Conservation (phyloP, 768 basidiomycete genomes). For the Clavulina sp. region DNA sequence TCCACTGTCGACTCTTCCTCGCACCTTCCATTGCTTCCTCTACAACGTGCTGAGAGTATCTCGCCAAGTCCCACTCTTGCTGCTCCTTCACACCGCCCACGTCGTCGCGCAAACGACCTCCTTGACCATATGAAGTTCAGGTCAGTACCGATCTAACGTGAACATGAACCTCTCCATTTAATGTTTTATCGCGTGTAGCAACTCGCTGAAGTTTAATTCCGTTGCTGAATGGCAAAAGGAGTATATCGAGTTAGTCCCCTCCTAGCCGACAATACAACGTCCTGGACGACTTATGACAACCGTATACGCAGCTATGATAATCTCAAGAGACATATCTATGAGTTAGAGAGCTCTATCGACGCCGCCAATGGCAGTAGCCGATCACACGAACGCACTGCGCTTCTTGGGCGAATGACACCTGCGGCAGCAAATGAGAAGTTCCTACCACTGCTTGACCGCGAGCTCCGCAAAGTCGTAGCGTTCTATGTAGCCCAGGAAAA, state of each 20-base stretch:
- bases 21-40: background rate
- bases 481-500: constrained; percentile 71
- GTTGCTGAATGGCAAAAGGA: constrained; percentile 87
- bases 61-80: too few species aligned
- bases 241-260: constrained; percentile 50
- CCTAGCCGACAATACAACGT: background rate
- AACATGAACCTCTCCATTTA: background rate
- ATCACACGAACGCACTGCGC: background rate
- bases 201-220: constrained; percentile 76
- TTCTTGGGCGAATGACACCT: constrained; percentile 24
- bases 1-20: background rate
- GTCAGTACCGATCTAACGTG: background rate
- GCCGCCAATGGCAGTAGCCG: background rate
- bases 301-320: constrained; percentile 47
- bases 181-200: constrained; percentile 14
- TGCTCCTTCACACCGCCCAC: too few species aligned
- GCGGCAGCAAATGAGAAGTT: constrained; percentile 28
- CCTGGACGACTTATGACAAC: constrained; percentile 3
- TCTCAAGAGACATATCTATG: constrained; percentile 72
- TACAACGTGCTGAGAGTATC: background rate
- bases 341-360: constrained; percentile 23
- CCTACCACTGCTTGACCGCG: constrained; percentile 56
- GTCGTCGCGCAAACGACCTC: background rate
- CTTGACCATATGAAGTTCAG: constrained; percentile 10
- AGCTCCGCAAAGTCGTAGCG: constrained; percentile 56